Percentiles rank a stretch among this genome's conserved stretches.
phyloP scores from a whole-genome alignment of 352 stramenopile genomes.

The Phytophthora sp. region DNA sequence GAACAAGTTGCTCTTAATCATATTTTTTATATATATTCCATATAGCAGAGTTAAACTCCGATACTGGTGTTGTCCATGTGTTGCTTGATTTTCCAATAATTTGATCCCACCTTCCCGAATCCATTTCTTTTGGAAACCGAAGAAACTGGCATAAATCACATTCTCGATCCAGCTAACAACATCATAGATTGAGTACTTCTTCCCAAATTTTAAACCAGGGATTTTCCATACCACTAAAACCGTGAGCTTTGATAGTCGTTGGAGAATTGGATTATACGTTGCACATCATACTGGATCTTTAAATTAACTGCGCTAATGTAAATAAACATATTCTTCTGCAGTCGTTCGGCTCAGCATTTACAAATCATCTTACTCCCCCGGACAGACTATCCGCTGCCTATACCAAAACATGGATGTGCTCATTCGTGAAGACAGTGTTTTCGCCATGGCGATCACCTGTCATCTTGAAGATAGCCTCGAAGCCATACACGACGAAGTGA shows the following conservation, averaged over 20 bases:
- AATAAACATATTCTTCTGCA: constrained; percentile 2
- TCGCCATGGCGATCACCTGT: not conserved
- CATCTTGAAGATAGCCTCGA: constrained; percentile 6
- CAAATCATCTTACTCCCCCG: not conserved
- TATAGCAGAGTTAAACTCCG: no score
- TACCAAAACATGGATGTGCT: constrained; percentile 8
- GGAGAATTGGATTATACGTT: not conserved
- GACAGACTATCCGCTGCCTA: not conserved
- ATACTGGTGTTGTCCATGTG: no score
- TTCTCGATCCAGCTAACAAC: no score
- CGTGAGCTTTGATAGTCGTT: not conserved
- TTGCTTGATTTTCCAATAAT: no score
- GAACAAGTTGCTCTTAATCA: no score
- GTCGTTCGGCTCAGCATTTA: not conserved
- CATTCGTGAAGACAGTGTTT: constrained; percentile 7
- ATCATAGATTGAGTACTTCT: not conserved
- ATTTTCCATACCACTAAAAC: not conserved
- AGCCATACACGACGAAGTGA: constrained; percentile 12
- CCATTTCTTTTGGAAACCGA: no score
- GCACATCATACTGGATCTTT: not conserved
- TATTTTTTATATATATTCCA: no score
- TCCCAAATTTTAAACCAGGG: not conserved
- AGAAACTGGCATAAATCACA: no score
- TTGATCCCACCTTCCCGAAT: no score
- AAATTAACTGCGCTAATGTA: not conserved